phyloP scores from a whole-genome alignment of 129 eudicot genomes.

The Rutidosis leptorrhynchoides region DNA sequence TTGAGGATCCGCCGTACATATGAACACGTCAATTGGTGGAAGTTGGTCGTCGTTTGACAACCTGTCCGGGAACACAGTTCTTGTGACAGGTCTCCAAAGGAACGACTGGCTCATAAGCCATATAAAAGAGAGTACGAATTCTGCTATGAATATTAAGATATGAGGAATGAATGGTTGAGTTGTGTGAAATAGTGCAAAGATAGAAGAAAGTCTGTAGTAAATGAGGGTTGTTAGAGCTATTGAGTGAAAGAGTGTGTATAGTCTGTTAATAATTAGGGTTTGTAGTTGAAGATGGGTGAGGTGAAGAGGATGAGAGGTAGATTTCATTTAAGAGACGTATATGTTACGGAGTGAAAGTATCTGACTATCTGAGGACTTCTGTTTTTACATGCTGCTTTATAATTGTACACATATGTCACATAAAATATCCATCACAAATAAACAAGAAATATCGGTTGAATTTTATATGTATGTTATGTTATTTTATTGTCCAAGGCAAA shows the following conservation, averaged over 20 bases:
- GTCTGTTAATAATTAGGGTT: slow-evolving; percentile 32
- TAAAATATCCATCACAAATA: no score
- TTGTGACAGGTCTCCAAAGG: slow-evolving; percentile 38
- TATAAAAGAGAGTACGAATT: slow-evolving; percentile 28
- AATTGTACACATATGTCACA: no score
- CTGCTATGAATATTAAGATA: slow-evolving; percentile 30
- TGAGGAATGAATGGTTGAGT: slow-evolving; percentile 22
- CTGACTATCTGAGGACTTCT: no score
- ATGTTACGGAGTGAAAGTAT: no score
- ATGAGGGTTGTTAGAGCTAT: slow-evolving; percentile 31
- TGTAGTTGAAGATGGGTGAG: slow-evolving; percentile 25
- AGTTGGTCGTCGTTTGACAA: slow-evolving; percentile 38
- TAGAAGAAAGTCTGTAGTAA: slow-evolving; percentile 35
- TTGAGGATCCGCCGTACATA: slow-evolving; percentile 55
- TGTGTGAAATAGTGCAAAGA: slow-evolving; percentile 2
- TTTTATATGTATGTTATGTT: no score
- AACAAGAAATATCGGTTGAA: no score
- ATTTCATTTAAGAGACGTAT: slow-evolving; percentile 7
- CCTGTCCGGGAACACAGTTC: slow-evolving; percentile 42
- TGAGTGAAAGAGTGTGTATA: slow-evolving; percentile 31
- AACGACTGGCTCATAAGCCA: slow-evolving; percentile 42
- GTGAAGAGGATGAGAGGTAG: slow-evolving; percentile 30
- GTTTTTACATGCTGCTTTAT: no score
- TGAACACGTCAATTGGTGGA: slow-evolving; percentile 48
- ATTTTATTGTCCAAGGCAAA: no score